A percentile compares a stretch with the other conserved stretches of the same genome.
These are phyloP conservation scores for Castanea crenata DNA, from an alignment of 306 rosid species.

Conservation along the genomic window DNA sequence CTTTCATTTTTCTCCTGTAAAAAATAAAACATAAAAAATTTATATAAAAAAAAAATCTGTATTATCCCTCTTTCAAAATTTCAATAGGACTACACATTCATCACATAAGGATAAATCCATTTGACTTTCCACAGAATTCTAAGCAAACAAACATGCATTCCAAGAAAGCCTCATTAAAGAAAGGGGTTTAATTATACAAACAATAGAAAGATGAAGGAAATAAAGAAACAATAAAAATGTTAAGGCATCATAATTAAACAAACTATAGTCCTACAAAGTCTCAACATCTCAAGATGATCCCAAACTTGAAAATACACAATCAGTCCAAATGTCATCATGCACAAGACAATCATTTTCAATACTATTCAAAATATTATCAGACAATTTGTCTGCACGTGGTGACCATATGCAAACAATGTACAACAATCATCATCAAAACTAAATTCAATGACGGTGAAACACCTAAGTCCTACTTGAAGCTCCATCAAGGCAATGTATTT, in stretches of 20 bases:
- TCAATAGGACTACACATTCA: not conserved
- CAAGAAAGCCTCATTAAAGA: not conserved
- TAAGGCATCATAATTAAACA: not conserved
- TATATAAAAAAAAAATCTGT: too few species aligned
- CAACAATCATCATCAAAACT: too few species aligned
- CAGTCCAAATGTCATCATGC: too few species aligned
- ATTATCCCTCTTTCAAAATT: not conserved
- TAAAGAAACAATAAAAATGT: not conserved
- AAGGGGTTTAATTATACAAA: not conserved
- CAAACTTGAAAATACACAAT: too few species aligned
- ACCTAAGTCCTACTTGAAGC: too few species aligned
- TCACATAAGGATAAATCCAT: not conserved
- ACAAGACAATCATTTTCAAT: not conserved
- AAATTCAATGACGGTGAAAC: too few species aligned
- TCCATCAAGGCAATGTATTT: too few species aligned
- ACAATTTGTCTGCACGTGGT: too few species aligned
- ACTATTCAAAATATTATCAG: not conserved
- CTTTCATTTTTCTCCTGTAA: slow-evolving; percentile 82
- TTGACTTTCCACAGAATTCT: not conserved
- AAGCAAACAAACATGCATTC: not conserved
- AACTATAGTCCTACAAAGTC: too few species aligned
- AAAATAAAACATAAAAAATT: not conserved
- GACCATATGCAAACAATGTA: too few species aligned
- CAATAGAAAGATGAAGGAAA: not conserved
- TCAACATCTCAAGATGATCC: too few species aligned